phyloP scores from a whole-genome alignment of 2,329 filamentous ascomycete genomes.

The Cadophora sp. region DNA sequence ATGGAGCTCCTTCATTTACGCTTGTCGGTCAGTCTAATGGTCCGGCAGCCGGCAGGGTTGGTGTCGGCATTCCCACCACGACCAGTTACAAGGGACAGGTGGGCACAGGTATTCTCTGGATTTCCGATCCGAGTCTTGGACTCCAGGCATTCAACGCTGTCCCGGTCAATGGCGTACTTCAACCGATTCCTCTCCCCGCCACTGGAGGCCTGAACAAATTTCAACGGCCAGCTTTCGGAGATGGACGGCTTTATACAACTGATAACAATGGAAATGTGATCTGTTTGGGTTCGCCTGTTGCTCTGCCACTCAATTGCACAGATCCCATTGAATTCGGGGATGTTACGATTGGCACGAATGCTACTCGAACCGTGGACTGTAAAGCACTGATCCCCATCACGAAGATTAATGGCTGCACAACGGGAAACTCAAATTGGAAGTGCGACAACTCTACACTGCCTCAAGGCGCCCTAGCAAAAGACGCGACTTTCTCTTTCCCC shows the following conservation, averaged over 20 bases:
- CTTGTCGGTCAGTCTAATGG: slow-evolving; percentile 40
- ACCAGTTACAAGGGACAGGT: slow-evolving; percentile 47
- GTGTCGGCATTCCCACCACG: slow-evolving; percentile 45
- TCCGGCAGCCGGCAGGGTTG: slow-evolving; percentile 42
- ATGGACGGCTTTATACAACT: slow-evolving; percentile 49
- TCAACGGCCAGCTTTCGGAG: slow-evolving; percentile 49
- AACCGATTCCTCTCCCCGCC: slow-evolving; percentile 45
- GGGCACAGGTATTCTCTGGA: slow-evolving; percentile 50
- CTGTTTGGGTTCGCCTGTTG: slow-evolving; percentile 50
- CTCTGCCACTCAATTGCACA: slow-evolving; percentile 49
- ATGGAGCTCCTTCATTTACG: slow-evolving; percentile 46
- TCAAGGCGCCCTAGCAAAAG: slow-evolving; percentile 45
- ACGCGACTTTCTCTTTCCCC: slow-evolving; percentile 49
- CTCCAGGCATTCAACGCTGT: slow-evolving; percentile 50
- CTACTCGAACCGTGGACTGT: slow-evolving; percentile 45
- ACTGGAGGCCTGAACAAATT: slow-evolving; percentile 50
- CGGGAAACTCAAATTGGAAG: slow-evolving; percentile 47
- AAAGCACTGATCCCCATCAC: slow-evolving; percentile 48
- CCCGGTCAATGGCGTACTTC: slow-evolving; percentile 46
- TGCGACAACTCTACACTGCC: slow-evolving; percentile 49
- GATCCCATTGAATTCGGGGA: slow-evolving; percentile 49
- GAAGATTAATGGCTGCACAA: slow-evolving; percentile 47
- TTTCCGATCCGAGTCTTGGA: slow-evolving; percentile 48
- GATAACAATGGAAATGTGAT: slow-evolving; percentile 44
- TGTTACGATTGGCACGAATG: slow-evolving; percentile 45